A percentile compares a stretch with the other conserved stretches of the same genome.
Evolutionary conservation across 257 asterid species (phyloP).

Genomic region (Solanum pennellii): DNA sequence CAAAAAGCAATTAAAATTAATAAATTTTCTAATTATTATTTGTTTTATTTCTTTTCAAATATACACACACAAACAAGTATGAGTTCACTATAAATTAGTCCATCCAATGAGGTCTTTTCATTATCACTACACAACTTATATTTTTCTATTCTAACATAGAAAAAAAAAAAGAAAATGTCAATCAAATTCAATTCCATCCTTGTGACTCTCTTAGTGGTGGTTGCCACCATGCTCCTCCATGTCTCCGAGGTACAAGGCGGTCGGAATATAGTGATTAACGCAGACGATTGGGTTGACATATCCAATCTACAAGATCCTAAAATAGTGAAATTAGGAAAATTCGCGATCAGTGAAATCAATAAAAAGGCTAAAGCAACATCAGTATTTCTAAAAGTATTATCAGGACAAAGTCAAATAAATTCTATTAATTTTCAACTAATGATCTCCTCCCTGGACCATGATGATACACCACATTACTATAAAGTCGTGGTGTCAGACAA

Average conservation of each 20-base stretch:
- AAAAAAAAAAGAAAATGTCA: neutral
- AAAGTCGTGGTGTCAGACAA: constrained; percentile 10
- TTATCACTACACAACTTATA: neutral
- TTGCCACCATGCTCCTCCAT: neutral
- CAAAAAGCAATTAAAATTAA: too few species aligned
- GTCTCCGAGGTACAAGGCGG: neutral
- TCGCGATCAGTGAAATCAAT: constrained; percentile 27
- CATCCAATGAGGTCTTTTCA: neutral
- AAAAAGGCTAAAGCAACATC: neutral
- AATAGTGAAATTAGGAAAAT: neutral
- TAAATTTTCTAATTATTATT: too few species aligned
- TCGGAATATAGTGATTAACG: neutral
- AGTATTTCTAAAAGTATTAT: constrained; percentile 1
- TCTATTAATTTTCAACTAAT: constrained; percentile 3
- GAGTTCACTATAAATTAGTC: neutral
- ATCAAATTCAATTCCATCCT: neutral
- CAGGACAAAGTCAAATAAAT: neutral
- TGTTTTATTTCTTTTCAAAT: too few species aligned
- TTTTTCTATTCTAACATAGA: neutral
- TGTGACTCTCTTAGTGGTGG: neutral
- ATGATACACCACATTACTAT: neutral
- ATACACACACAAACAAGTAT: neutral
- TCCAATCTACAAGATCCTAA: neutral
- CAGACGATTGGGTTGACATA: neutral
- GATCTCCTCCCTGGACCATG: constrained; percentile 3